Evolutionary conservation across 75 land plant species (phyloP), one percentile per base, ranked within the genome.

Genomic region (Gnetum montanum): DNA sequence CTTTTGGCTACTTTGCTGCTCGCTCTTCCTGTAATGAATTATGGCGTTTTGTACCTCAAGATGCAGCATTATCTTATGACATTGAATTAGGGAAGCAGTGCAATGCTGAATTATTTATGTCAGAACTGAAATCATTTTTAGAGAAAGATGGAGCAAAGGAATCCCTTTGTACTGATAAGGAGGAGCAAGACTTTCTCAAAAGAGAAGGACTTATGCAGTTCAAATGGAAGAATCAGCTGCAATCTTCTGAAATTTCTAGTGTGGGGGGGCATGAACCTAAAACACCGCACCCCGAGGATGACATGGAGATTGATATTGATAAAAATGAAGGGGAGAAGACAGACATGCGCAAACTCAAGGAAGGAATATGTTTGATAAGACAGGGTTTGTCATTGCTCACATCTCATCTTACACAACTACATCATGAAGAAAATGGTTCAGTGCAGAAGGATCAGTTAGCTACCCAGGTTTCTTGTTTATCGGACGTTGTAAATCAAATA

Each of bases 21-120:
- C 80, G 77, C 26, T 83, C 97, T 43, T 34, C 74, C 45, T 95
- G 85, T 34, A 68, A 76, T 34, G 73, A 90, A 46, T 76, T 95
- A 12, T 95, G 99, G 99, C 78, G 85, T 44, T 95, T 95, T 80
- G 74, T 95, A 44, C 96, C 97, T 0, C 53, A 62, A 25, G 75
- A 86, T 80, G 88, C 99, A 24, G 83, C 97, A 49, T 81, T 95
- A 49, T 78, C 99, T n/a, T 83, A 69, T 60, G 96, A 89, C 58
- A n/a, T 56, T 27, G 62, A 68, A 6, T 70, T 62, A 1, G 88
- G 96, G n/a, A 66, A 34, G 6, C 37, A 70, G 25, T 41, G 65
- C 18, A 66, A 69, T 28, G 76, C 67, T 19, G 89, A 86, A 7
- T 60, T 59, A 40, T 90, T 90, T 54, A 90, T 86, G 88, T 58